These are phyloP conservation scores for Pseudogymnoascus sp. DNA, from an alignment of 2,329 filamentous ascomycete genomes.

Conservation along the genomic window DNA sequence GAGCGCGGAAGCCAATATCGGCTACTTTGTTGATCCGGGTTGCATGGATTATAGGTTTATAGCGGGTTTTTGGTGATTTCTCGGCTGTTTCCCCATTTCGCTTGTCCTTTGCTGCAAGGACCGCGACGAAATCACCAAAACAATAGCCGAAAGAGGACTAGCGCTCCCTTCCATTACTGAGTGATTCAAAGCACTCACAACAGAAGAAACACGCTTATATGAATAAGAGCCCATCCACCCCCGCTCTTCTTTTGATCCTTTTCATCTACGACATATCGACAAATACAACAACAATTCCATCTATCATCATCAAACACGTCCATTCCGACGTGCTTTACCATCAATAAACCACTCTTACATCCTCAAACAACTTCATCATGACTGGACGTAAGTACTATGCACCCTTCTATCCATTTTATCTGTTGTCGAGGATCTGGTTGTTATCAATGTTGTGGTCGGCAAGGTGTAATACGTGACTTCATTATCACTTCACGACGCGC, in stretches of 20 bases:
- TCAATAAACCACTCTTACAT: conserved; percentile 27
- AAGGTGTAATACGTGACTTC: conserved; percentile 14
- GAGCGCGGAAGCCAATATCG: neutral
- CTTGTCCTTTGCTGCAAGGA: neutral
- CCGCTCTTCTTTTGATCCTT: conserved; percentile 20
- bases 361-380: conserved; percentile 44
- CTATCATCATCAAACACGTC: conserved; percentile 24
- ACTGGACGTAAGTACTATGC: conserved; percentile 59
- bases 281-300: conserved; percentile 20
- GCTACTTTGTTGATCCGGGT: neutral
- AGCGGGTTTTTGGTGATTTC: neutral
- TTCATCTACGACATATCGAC: conserved; percentile 18
- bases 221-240: conserved; percentile 17
- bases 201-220: conserved; percentile 18
- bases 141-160: conserved; percentile 20
- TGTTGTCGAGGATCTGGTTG: conserved; percentile 14
- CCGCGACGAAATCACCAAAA: conserved; percentile 7
- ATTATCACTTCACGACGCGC: conserved; percentile 14
- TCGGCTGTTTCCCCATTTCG: conserved; percentile 6
- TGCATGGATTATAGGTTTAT: too few species aligned
- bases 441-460: conserved; percentile 18
- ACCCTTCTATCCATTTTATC: conserved; percentile 16
- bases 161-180: conserved; percentile 17
- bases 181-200: conserved; percentile 14
- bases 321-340: conserved; percentile 27